Percentiles rank a stretch among this genome's conserved stretches.
These are phyloP conservation scores for Aureobasidium sp. DNA, from an alignment of 2,329 filamentous ascomycete species.

Conservation along the genomic window DNA sequence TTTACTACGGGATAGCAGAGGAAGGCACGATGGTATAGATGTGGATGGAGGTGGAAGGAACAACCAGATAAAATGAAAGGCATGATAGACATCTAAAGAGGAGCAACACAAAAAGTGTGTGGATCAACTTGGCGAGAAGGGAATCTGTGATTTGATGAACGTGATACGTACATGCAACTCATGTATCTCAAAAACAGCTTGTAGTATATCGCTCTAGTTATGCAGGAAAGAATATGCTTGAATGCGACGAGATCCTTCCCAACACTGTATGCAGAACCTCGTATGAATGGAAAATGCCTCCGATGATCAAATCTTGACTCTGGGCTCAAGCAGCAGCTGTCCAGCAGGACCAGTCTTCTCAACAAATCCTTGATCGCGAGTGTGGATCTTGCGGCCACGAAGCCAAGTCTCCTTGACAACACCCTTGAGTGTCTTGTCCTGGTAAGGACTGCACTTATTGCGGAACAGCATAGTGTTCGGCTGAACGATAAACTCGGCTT, in stretches of 20 bases:
- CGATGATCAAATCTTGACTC: neutral
- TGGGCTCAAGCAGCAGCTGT: conserved; percentile 42
- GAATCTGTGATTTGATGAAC: no score
- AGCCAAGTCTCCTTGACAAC: conserved; percentile 82
- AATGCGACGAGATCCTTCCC: neutral
- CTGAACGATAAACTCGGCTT: conserved; percentile 61
- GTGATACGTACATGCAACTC: no score
- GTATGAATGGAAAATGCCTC: neutral
- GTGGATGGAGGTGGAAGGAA: no score
- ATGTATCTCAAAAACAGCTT: neutral
- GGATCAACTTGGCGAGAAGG: no score
- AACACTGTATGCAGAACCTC: neutral
- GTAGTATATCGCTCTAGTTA: neutral
- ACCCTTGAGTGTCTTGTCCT: conserved; percentile 68
- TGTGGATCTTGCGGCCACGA: conserved; percentile 66
- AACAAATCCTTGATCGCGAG: conserved; percentile 54
- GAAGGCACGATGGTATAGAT: no score
- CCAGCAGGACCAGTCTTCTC: conserved; percentile 48
- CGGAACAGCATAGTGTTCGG: conserved; percentile 84
- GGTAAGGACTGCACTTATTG: conserved; percentile 87
- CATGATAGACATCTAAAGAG: no score
- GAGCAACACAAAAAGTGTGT: no score
- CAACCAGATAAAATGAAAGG: no score
- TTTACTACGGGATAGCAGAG: no score
- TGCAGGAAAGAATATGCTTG: neutral